Base-by-base conservation (phyloP, 1,284 basidiomycete species). In the Trametes hirsuta region DNA sequence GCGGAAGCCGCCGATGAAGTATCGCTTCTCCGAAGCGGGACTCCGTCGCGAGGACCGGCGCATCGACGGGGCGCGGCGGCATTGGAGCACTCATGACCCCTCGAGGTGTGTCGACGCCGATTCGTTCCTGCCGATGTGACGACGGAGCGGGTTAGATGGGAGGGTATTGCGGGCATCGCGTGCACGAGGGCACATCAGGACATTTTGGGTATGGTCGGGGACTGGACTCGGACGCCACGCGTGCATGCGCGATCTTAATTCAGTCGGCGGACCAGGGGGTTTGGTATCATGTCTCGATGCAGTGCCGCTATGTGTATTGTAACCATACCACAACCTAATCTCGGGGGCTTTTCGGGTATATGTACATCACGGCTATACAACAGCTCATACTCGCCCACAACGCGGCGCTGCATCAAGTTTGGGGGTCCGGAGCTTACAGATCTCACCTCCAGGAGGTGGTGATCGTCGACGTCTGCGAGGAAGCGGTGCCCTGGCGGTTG, bases 401-500 rank as follows among this genome's bases (percentile, higher is more conserved):
- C 44, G 25, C 22, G 12, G 25, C 30, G n/a, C 18, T 47, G 10
- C 50, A 52, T 34, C 9, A 22, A 4, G 11, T 12, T 21, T 3
- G 21, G n/a, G 30, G 15, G 21, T n/a, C 8, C n/a, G 5, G 39
- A 37, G 34, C 9, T 21, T 3, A 1, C 18, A 40, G 22, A 24
- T n/a, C 25, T 61, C 55, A 66, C 24, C 47, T 55, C 69, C 69
- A 70, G 36, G 53, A 62, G 15, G 63, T 62, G 36, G 24, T 47
- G 35, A 69, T 39, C 59, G 77, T 81, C 60, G 79, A 77, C 4
- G 79, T 70, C 1, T 79, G 82, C 0, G 77, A 77, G 1, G 74
- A 45, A 3, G 79, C 77, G 6, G 79, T 83, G 8, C 71, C 76
- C 48, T 76, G 74, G 35, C 83, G 76, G 66, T 86, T 84, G 0